Base-by-base conservation (phyloP, 768 basidiomycete genomes). In the Mycena pura region DNA sequence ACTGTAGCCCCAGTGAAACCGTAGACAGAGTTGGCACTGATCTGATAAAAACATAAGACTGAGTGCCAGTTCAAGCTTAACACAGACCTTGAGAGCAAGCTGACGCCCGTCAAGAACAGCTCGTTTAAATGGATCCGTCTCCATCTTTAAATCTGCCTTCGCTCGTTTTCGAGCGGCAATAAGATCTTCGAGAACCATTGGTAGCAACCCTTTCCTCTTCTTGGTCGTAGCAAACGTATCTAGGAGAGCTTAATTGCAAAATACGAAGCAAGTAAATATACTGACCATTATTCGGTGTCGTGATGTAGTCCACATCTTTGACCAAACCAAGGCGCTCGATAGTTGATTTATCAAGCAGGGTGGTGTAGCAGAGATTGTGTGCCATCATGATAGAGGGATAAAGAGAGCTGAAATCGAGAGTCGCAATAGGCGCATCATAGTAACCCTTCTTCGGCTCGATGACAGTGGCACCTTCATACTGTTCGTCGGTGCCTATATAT, bases 311-410 rank as follows among this genome's bases (percentile, higher is more conserved):
- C 7, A 88, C 82, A 63, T 92, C 94, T 71, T 91, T 93, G 31
- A 86, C 84, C 19, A 99, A 81, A 8, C 81, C 77, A 14, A 99
- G 78, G 19, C 91, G 84, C 19, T 94, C 90, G 13, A 96, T 89
- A 0, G 90, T 91, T 6, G 58, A 41, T 72, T 87, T 91, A 63
- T 97, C 93, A 34, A 98, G 74, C n/a, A 99, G 81, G 0, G 97
- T 98, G 0, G 97, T 98, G 71, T 99, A 99, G 74, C 97, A 99
- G 1, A 99, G 79, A 72, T 99, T 99, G 76, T 99, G 97, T 3
- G 96, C 97, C 96, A 98, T 98, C 97, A 99, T 99, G 77, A 99
- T 99, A 0, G 97, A 99, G 4, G 97, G 97, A 75, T 99, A 99
- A 62, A 99, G 83, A 2, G 96, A 98, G 59, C 94, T 95, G 78